Evolutionary conservation across 345 rosid species (phyloP), one percentile per base, ranked within the genome.

Genomic region (Cardiospermum halicacabum): DNA sequence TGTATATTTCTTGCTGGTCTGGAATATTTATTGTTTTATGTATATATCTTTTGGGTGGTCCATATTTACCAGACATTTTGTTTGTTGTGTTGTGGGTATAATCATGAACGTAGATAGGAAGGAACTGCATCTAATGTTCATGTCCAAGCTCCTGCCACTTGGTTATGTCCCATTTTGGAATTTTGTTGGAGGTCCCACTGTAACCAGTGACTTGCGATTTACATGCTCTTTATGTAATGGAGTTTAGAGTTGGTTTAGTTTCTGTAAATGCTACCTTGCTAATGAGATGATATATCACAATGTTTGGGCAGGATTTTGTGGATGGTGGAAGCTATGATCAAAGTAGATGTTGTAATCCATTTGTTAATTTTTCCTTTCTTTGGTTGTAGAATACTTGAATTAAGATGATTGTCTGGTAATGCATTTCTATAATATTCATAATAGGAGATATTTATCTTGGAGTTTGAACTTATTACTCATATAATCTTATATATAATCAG

Each of bases 81-180:
- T 34, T 59, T 51, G 53, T 71, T 53, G 30, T 60, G 26, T 37
- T 53, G 65, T 9, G 64, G 51, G 49, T 53, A 26, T 62, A 48
- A 53, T 74, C 42, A 16, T 64, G 58, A 53, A 26, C 66, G 58
- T 39, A 58, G 58, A 50, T 56, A 56, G 56, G 62, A 34, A 60
- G 50, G 50, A 68, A 54, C 72, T 26, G 27, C 59, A 48, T 58
- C 67, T 62, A 70, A 45, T 62, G 62, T 43, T 62, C 58, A 58
- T 64, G 62, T 57, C 65, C 53, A 30, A 25, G 58, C 21, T 62
- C 39, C 58, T 61, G 63, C 60, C 71, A 47, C 58, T 19, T 34
- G 53, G 31, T 53, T 45, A 43, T 60, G 70, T 66, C 30, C 39
- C 36, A 34, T 32, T 55, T 55, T 5, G 13, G 26, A 26, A 61